phyloP scores from a whole-genome alignment of 2,329 filamentous ascomycete species.

The Eutypa lata region DNA sequence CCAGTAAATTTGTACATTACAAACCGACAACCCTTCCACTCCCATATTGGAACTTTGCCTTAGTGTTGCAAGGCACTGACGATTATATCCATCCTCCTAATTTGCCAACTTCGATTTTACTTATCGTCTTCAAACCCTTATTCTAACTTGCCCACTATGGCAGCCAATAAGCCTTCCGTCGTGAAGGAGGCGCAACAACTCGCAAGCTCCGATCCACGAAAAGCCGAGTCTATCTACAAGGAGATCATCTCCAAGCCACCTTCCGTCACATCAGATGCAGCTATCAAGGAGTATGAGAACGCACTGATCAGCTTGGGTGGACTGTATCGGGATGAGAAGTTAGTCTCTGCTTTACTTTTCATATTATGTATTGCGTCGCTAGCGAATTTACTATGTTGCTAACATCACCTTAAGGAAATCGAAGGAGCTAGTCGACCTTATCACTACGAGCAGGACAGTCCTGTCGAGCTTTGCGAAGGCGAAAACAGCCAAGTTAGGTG shows the following conservation, averaged over 20 bases:
- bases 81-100: too few relatives aligned
- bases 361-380: not conserved
- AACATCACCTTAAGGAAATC: conserved; percentile 55
- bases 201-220: conserved; percentile 73
- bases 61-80: too few relatives aligned
- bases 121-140: not conserved
- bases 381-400: not conserved
- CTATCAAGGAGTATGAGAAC: conserved; percentile 86
- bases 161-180: conserved; percentile 43
- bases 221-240: conserved; percentile 86
- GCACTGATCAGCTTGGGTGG: conserved; percentile 86
- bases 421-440: conserved; percentile 82
- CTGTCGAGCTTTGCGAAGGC: conserved; percentile 97
- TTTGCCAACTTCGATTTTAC: too few relatives aligned
- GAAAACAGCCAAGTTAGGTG: conserved; percentile 97
- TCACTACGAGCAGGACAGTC: conserved; percentile 85
- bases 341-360: conserved; percentile 12
- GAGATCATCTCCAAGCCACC: conserved; percentile 84
- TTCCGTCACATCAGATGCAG: conserved; percentile 76
- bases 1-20: too few relatives aligned
- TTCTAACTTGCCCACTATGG: conserved; percentile 16
- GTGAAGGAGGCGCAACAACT: conserved; percentile 88
- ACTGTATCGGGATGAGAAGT: conserved; percentile 88
- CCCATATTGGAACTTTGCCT: too few relatives aligned
- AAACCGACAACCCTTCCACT: too few relatives aligned